These are phyloP conservation scores for Dactylellina sp. DNA, from an alignment of 2,329 filamentous ascomycete genomes.

Conservation along the genomic window DNA sequence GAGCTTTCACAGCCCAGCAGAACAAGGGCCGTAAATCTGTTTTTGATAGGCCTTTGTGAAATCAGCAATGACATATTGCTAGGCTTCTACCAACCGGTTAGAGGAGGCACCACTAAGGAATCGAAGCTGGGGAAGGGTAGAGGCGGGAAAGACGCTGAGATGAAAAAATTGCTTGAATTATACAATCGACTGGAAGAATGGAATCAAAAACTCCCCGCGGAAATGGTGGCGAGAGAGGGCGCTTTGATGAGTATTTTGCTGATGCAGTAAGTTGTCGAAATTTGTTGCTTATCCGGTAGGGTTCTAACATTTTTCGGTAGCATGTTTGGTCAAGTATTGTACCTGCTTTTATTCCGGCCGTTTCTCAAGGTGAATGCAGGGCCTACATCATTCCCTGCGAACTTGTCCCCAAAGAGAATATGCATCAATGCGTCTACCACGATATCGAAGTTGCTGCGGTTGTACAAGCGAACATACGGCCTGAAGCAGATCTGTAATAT, in stretches of 20 bases:
- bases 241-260: slow-evolving; percentile 84
- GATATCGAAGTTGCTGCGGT: slow-evolving; percentile 91
- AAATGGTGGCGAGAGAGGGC: slow-evolving; percentile 89
- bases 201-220: slow-evolving; percentile 83
- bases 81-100: slow-evolving; percentile 87
- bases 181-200: slow-evolving; percentile 91
- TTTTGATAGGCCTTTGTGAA: slow-evolving; percentile 85
- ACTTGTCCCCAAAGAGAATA: slow-evolving; percentile 89
- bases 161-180: slow-evolving; percentile 92
- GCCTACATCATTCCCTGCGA: slow-evolving; percentile 84
- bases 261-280: slow-evolving; percentile 79
- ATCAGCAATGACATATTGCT: slow-evolving; percentile 91
- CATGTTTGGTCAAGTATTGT: slow-evolving; percentile 97
- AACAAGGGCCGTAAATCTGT: slow-evolving; percentile 82
- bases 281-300: not conserved
- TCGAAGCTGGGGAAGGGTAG: slow-evolving; percentile 61
- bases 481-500: slow-evolving; percentile 95
- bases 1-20: slow-evolving; percentile 81
- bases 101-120: slow-evolving; percentile 68
- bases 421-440: slow-evolving; percentile 89
- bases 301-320: slow-evolving; percentile 66
- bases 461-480: slow-evolving; percentile 93
- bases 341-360: slow-evolving; percentile 93
- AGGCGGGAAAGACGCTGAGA: slow-evolving; percentile 78
- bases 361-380: slow-evolving; percentile 84